phyloP scores from a whole-genome alignment of 2,329 filamentous ascomycete species.

The Camillea tinctor region DNA sequence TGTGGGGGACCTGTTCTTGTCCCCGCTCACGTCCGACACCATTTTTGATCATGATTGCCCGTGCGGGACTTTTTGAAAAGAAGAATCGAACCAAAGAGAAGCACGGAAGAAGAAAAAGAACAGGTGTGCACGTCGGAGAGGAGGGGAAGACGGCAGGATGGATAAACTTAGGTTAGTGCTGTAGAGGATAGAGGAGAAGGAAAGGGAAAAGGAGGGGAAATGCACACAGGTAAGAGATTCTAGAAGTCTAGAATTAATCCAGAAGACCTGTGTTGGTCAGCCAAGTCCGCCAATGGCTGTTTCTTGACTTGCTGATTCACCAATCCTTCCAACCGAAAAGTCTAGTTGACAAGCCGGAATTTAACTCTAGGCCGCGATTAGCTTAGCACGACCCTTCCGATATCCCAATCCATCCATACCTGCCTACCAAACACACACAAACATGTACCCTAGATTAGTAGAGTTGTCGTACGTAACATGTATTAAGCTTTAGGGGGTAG shows the following conservation, averaged over 20 bases:
- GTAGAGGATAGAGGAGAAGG: neutral
- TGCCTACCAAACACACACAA: neutral
- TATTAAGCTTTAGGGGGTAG: too few relatives aligned
- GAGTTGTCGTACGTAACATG: too few relatives aligned
- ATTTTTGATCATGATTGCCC: neutral
- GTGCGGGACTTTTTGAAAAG: neutral
- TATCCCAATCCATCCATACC: neutral
- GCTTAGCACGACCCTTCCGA: neutral
- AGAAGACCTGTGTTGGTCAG: slow-evolving; percentile 1
- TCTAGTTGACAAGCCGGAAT: neutral
- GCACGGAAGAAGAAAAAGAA: neutral
- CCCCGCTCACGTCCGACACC: slow-evolving; percentile 13
- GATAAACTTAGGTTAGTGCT: too few relatives aligned
- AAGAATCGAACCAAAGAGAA: neutral
- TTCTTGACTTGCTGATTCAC: neutral
- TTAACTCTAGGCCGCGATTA: neutral
- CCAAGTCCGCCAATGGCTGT: neutral
- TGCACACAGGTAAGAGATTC: neutral
- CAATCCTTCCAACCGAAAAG: neutral
- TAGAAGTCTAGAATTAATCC: slow-evolving; percentile 14
- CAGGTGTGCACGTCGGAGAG: too few relatives aligned
- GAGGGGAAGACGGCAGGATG: too few relatives aligned
- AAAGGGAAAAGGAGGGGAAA: neutral
- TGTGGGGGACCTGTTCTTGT: slow-evolving; percentile 5
- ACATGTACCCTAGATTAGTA: neutral